These are phyloP conservation scores for Penicillium sp. DNA, from an alignment of 2,329 filamentous ascomycete species.

Conservation along the genomic window DNA sequence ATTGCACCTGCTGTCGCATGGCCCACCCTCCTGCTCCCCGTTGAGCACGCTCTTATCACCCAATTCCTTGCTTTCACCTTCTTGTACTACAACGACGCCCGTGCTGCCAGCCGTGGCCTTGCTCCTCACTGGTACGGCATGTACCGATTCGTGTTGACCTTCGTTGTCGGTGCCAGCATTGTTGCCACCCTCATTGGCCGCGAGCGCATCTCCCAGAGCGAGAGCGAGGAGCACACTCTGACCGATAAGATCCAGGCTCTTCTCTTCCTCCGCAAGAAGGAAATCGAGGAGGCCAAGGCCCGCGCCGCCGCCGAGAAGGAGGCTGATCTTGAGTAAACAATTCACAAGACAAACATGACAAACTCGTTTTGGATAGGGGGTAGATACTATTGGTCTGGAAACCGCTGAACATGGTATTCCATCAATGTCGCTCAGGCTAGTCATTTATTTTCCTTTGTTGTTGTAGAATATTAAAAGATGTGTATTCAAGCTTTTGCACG, in stretches of 20 bases:
- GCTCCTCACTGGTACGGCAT: conserved; percentile 79
- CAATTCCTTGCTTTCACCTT: conserved; percentile 83
- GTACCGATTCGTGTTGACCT: conserved; percentile 89
- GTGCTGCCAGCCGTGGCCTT: conserved; percentile 70
- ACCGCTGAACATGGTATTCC: neutral
- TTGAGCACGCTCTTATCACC: conserved; percentile 78
- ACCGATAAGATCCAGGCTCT: conserved; percentile 52
- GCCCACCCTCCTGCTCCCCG: conserved; percentile 80
- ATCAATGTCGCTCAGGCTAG: conserved; percentile 9
- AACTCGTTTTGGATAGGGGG: neutral
- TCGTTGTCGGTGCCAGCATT: conserved; percentile 79
- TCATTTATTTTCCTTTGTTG: conserved; percentile 14
- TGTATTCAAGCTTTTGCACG: neutral
- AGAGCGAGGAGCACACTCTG: conserved; percentile 34
- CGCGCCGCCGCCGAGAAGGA: conserved; percentile 33
- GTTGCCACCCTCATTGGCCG: conserved; percentile 76
- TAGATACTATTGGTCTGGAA: conserved; percentile 3
- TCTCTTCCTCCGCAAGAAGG: conserved; percentile 44
- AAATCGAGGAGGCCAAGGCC: conserved; percentile 43
- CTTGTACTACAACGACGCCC: conserved; percentile 79
- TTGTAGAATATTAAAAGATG: conserved; percentile 13
- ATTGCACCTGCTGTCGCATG: conserved; percentile 76
- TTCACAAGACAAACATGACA: neutral
- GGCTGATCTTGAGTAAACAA: conserved; percentile 13
- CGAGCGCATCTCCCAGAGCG: conserved; percentile 61